Evolutionary conservation across 345 rosid species (phyloP), one percentile per base, ranked within the genome.

Genomic region (Citrus medica): DNA sequence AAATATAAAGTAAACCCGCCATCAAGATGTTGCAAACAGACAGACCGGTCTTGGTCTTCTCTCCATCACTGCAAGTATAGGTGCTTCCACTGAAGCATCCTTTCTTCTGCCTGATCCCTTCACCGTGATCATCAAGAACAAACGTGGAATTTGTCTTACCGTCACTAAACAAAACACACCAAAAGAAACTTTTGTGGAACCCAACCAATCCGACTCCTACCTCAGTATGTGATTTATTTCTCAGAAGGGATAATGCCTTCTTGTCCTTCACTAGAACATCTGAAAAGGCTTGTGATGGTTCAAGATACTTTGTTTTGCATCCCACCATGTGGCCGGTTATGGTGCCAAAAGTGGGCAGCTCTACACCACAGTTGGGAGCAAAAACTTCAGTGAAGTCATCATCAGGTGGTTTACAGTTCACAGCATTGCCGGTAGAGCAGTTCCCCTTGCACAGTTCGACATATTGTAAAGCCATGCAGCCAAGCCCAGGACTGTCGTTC

Each of bases 401-500:
- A 75, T 89, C 94, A 9, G 92, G 83, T 61, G 90, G 96, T 35
- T 86, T 83, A 83, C 96, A 92, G 84, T 79, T 88, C 9, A 82
- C 83, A 78, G 87, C 83, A 19, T 83, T 82, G 84, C 86, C 83
- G 62, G 66, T 72, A n/a, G 82, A 85, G 93, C 96, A 91, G 86
- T 88, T 86, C 40, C 87, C 92, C 81, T 92, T 86, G 92, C 98
- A 94, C 48, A 77, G 61, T 78, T 88, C 89, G 32, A 80, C 90
- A 81, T 90, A 94, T 81, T 91, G 97, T 78, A 91, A 86, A 42
- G 98, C 97, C 88, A 92, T 90, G 86, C 98, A 94, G 69, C 93
- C 98, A 19, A 94, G 92, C 14, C 98, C 97, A 1, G 97, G 98
- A 76, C 89, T 94, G 74, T 89, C 90, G 22, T 84, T 86, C 69